These are phyloP conservation scores for Collybiopsis luxurians DNA, from an alignment of 768 basidiomycete species.

Conservation along the genomic window DNA sequence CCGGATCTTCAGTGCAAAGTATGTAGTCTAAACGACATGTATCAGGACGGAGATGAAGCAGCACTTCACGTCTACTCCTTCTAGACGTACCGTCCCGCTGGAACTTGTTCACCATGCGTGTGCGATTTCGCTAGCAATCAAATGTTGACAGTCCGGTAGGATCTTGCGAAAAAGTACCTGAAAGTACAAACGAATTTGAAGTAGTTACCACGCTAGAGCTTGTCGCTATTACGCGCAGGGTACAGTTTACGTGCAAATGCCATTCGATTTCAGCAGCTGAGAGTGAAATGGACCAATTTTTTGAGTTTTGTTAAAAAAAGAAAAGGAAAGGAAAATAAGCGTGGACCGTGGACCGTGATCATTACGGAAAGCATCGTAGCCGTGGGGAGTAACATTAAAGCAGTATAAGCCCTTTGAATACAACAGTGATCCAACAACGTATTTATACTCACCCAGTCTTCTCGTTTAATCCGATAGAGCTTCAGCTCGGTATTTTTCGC, in stretches of 20 bases:
- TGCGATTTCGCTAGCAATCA: too few relatives aligned
- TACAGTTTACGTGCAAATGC: slow-evolving; percentile 4
- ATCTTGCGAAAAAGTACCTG: background rate
- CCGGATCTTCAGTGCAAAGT: background rate
- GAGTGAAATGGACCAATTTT: background rate
- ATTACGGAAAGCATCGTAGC: too few relatives aligned
- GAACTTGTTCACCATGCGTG: too few relatives aligned
- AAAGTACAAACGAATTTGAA: too few relatives aligned
- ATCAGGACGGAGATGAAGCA: background rate
- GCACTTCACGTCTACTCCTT: background rate
- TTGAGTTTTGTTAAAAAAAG: background rate
- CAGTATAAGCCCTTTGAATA: too few relatives aligned
- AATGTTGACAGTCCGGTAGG: background rate
- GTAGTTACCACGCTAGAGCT: background rate
- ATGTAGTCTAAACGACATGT: background rate
- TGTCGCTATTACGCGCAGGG: background rate
- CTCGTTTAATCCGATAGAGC: background rate
- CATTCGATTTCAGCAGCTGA: background rate
- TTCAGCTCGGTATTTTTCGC: background rate
- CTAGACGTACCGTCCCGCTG: background rate
- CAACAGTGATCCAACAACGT: background rate
- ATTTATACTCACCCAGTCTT: slow-evolving; percentile 8
- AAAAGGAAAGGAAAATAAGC: background rate
- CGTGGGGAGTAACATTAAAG: too few relatives aligned
- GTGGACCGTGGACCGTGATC: too few relatives aligned